Percentiles rank a stretch among this genome's conserved stretches.
Conservation (phyloP, 306 rosid genomes). For the Inga leiocalycina region DNA sequence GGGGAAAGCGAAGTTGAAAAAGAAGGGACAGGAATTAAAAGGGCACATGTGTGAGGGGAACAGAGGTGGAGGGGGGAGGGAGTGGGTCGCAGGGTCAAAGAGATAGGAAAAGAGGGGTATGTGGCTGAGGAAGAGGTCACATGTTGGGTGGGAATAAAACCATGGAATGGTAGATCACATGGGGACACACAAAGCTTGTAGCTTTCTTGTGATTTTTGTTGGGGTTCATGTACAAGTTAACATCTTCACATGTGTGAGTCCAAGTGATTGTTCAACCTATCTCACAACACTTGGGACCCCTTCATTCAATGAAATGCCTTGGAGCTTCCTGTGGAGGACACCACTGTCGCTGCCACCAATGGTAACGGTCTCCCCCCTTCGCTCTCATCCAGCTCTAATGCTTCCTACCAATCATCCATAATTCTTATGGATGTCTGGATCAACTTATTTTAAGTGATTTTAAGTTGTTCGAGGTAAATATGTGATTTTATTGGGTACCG, state of each 20-base stretch:
- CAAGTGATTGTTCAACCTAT: slow-evolving; percentile 5
- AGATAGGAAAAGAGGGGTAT: slow-evolving; percentile 37
- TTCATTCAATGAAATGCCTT: slow-evolving; percentile 25
- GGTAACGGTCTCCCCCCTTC: neutral
- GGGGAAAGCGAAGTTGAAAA: neutral
- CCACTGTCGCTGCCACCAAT: neutral
- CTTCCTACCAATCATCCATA: neutral
- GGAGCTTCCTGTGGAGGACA: neutral
- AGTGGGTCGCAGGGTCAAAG: slow-evolving; percentile 29
- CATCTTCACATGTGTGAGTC: neutral
- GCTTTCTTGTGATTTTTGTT: slow-evolving; percentile 21
- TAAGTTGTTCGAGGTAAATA: too few species aligned
- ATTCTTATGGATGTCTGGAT: neutral
- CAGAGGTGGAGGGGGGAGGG: neutral
- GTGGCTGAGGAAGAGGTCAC: slow-evolving; percentile 55
- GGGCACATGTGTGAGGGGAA: slow-evolving; percentile 40
- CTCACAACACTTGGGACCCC: slow-evolving; percentile 51
- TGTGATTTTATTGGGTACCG: too few species aligned
- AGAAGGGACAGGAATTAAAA: slow-evolving; percentile 10
- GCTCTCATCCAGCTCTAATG: neutral
- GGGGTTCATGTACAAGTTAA: neutral
- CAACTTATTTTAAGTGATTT: too few species aligned
- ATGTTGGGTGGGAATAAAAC: slow-evolving; percentile 64
- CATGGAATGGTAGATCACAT: slow-evolving; percentile 71
- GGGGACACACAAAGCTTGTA: slow-evolving; percentile 39